Evolutionary conservation across 768 basidiomycete species (phyloP), one percentile per base, ranked within the genome.

Genomic region (Lentinula boryana): DNA sequence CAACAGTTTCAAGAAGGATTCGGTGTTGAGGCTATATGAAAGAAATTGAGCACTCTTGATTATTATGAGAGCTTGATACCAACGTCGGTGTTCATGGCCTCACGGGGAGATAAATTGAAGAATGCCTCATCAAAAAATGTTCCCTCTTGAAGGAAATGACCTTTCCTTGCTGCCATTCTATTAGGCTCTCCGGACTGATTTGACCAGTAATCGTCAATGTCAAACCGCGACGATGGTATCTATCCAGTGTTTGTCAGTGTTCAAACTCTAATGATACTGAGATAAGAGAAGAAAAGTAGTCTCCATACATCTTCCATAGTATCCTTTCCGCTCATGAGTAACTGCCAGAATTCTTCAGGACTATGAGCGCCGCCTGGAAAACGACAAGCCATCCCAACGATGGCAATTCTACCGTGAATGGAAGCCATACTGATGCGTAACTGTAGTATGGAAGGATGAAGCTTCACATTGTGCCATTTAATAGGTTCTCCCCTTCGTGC

Each of bases 91-190:
- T 60, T 60, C 21, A 35, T 49, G 10, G 58, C 58, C 35, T 60
- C 48, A 23, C 58, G 32, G 51, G 58, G 58, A 8, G 58, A 60
- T 40, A 60, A 6, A 21, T 60, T 60, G 58, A 60, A 60, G 27
- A 60, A 60, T 15, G 21, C 18, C 31, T 60, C 58, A 27, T 60
- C 58, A 23, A 60, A 60, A 16, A 38, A 51, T 8, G 27, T 12
- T 16, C 48, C 58, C 68, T 88, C 89, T 4, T 79, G 78, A 9
- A 83, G 85, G 4, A 84, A 68, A 63, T 88, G 87, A 7, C 88
- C 88, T 44, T 73, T 74, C 43, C 73, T 73, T 27, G 72, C 80
- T 60, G 69, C 76, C 46, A 51, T 60, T 32, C 21, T 60, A 32
- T 60, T 60, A n/a, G 48, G 35, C 18, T 18, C 48, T 38, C 44